Evolutionary conservation across 768 basidiomycete genomes (phyloP), one percentile per base, ranked within the genome.

Genomic region (Collybia mongolica): DNA sequence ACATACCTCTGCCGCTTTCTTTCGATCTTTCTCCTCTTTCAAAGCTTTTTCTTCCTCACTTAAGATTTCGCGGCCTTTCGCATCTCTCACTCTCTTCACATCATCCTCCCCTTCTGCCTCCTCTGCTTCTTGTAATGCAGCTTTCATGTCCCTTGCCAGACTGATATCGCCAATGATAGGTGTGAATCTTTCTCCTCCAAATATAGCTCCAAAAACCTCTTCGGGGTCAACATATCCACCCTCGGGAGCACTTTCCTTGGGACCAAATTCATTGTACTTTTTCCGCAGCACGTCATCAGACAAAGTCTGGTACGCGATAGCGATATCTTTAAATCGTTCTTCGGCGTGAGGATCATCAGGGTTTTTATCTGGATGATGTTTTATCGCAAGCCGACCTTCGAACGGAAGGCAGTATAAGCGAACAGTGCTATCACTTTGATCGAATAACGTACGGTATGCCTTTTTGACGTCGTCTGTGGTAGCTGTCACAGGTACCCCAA

Each of bases 361-460:
- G 63, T 95, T 93, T 76, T 94, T 94, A 78, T 94, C 92, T 0
- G 92, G 92, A 65, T 93, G 92, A 60, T 87, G 84, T 66, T 93
- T 93, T 69, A 96, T 93, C 2, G 93, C 93, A 44, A 92, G 75
- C 5, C 87, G 81, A 39, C 89, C 87, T 90, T 48, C 20, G 39
- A 40, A 44, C 51, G 35, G 14, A 17, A 41, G 28, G 32, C 44
- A 39, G 48, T 35, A 20, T 43, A n/a, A 48, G 32, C 11, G 32
- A 32, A 14, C 32, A 32, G 32, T 4, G 11, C 32, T 9, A 32
- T 17, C 11, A 39, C 7, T 17, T 23, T 38, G 23, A 46, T n/a
- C 22, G 19, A 46, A 36, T 18, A 49, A 73, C 81, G 53, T 61
- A 86, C 93, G 83, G 69, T 96, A 95, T 2, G 93, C 88, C 64